Evolutionary conservation across 257 asterid species (phyloP).

Genomic region (Primulina tabacum): DNA sequence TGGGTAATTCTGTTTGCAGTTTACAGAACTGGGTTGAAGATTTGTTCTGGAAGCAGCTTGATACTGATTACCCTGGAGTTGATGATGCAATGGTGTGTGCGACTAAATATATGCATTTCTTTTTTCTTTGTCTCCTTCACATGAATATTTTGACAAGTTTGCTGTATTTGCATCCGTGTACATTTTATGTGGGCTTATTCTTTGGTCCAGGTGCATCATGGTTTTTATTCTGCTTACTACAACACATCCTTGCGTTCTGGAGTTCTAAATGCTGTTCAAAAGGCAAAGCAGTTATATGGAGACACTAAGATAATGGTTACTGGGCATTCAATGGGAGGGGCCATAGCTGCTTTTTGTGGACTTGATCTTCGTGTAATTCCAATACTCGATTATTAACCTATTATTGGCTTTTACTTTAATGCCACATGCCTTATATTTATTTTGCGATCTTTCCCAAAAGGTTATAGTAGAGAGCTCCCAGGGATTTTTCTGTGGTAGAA

Average conservation of each 20-base stretch:
- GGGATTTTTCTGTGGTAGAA: conserved; percentile 1
- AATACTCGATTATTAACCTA: conserved; percentile 16
- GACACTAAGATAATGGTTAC: conserved; percentile 63
- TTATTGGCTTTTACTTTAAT: conserved; percentile 5
- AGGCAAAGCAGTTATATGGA: conserved; percentile 59
- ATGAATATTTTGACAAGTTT: conserved; percentile 4
- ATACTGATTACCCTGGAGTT: conserved; percentile 80
- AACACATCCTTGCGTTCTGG: conserved; percentile 79
- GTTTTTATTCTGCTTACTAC: conserved; percentile 87
- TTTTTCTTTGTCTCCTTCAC: conserved; percentile 5
- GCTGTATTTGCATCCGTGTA: neutral
- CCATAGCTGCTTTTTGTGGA: conserved; percentile 90
- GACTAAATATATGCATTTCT: conserved; percentile 6
- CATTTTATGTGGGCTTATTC: conserved; percentile 21
- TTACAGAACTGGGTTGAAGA: conserved; percentile 94
- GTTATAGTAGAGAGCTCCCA: neutral
- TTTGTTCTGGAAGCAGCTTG: conserved; percentile 96
- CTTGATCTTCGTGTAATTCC: conserved; percentile 76
- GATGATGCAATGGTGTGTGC: conserved; percentile 79
- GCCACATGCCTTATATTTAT: neutral
- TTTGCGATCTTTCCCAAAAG: neutral
- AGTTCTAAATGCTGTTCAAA: conserved; percentile 56
- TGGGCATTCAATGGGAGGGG: conserved; percentile 99
- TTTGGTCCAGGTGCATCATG: conserved; percentile 85
- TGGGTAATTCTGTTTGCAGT: conserved; percentile 45